These are phyloP conservation scores for Mycena albidolilacea DNA, from an alignment of 768 basidiomycete genomes.

Conservation along the genomic window DNA sequence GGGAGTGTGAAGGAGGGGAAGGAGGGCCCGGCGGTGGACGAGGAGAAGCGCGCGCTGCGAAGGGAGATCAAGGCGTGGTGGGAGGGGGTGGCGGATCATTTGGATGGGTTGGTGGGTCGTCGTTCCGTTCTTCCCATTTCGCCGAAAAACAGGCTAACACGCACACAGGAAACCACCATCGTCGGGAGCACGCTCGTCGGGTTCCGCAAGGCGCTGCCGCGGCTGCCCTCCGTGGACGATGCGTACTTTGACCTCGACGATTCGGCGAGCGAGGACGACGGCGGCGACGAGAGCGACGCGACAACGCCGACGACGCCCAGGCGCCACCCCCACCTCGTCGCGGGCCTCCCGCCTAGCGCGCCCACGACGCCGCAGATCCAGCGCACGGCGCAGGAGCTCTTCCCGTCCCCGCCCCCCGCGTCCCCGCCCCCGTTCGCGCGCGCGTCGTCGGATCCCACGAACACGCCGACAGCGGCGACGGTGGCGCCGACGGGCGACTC, in stretches of 20 bases:
- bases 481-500: slow-evolving; percentile 42
- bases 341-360: slow-evolving; percentile 35
- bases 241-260: slow-evolving; percentile 55
- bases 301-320: slow-evolving; percentile 32
- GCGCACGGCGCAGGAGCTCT: slow-evolving; percentile 33
- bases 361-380: slow-evolving; percentile 33
- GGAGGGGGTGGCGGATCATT: slow-evolving; percentile 72
- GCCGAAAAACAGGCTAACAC: neutral
- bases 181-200: slow-evolving; percentile 46
- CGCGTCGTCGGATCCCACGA: slow-evolving; percentile 27
- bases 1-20: slow-evolving; percentile 25
- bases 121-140: neutral
- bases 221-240: slow-evolving; percentile 71
- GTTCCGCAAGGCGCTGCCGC: slow-evolving; percentile 67
- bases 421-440: slow-evolving; percentile 11
- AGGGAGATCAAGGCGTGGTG: slow-evolving; percentile 78
- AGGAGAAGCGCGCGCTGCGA: slow-evolving; percentile 65
- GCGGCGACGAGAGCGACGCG: neutral
- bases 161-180: slow-evolving; percentile 61
- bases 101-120: slow-evolving; percentile 70
- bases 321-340: slow-evolving; percentile 8
- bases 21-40: slow-evolving; percentile 42
- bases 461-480: slow-evolving; percentile 34
- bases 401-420: slow-evolving; percentile 9
- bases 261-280: slow-evolving; percentile 24